A percentile compares a stretch with the other conserved stretches of the same genome.
Conservation (phyloP, 2,329 filamentous ascomycete species). For the Fusarium veterinarium region DNA sequence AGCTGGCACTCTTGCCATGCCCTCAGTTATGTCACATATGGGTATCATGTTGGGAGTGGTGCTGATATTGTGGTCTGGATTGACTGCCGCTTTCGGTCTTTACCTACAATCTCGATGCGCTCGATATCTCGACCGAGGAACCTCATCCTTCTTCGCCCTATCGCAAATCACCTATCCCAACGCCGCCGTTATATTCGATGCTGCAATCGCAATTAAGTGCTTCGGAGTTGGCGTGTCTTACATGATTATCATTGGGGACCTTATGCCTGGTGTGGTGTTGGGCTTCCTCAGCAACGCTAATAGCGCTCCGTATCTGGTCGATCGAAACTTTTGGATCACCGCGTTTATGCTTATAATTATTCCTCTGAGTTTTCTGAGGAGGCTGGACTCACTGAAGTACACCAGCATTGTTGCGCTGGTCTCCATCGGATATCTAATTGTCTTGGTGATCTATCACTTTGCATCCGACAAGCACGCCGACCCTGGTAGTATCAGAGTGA, state of each 20-base stretch:
- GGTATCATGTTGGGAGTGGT: slow-evolving; percentile 86
- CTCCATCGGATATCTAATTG: slow-evolving; percentile 92
- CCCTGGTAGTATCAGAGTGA: slow-evolving; percentile 78
- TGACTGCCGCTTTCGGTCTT: slow-evolving; percentile 90
- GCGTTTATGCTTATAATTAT: slow-evolving; percentile 98
- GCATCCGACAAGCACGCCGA: slow-evolving; percentile 80
- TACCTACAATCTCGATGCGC: slow-evolving; percentile 96
- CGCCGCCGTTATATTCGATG: slow-evolving; percentile 93
- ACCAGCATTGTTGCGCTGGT: slow-evolving; percentile 91
- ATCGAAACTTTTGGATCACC: slow-evolving; percentile 97
- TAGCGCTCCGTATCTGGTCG: slow-evolving; percentile 77
- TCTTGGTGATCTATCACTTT: slow-evolving; percentile 95
- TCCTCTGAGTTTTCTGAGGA: slow-evolving; percentile 89
- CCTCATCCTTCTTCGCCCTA: slow-evolving; percentile 93
- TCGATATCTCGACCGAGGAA: slow-evolving; percentile 89
- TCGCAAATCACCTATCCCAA: slow-evolving; percentile 98
- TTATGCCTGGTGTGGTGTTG: slow-evolving; percentile 93
- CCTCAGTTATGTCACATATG: slow-evolving; percentile 95
- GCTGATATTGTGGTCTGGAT: slow-evolving; percentile 90
- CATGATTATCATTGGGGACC: slow-evolving; percentile 96
- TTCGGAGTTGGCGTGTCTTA: slow-evolving; percentile 98
- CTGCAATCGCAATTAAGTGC: slow-evolving; percentile 96
- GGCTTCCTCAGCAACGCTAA: slow-evolving; percentile 78
- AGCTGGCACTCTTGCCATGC: slow-evolving; percentile 93
- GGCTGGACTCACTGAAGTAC: slow-evolving; percentile 96